Evolutionary conservation across 352 stramenopile species (phyloP), one percentile per base, ranked within the genome.

Genomic region (Hyaloperonospora brassicae): DNA sequence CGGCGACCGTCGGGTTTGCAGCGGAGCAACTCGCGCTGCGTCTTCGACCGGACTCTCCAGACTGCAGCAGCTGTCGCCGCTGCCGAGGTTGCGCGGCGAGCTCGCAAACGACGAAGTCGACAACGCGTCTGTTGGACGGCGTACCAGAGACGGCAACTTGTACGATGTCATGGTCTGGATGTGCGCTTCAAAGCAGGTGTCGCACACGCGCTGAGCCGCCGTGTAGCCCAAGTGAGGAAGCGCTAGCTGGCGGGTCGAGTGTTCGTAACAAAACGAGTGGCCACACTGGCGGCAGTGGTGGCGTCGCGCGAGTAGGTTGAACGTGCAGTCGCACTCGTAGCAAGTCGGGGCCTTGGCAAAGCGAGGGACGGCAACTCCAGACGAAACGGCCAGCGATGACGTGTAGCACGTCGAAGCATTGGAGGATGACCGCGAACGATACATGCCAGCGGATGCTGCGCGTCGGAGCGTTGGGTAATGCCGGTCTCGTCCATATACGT

Each of bases 211-310:
- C 63, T 90, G 77, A 17, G 74, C 72, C 43, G 87, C 69, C 52
- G 65, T 68, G 61, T 92, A 92, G 30, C 84, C 84, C 25, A 89
- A 67, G 10, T 70, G 70, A 34, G 78, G 67, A 21, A 94, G 73
- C 38, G 68, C 61, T 52, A 91, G 48, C 52, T 82, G 80, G 10
- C 80, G 68, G 22, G 76, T 87, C 57, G 81, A 91, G 68, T 92
- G 82, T 52, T 91, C 81, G 43, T 76, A 89, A 67, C 84, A 94
- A 52, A 91, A 94, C 57, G 81, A 89, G 53, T 88, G 72, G 34
- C 81, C 81, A 54, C 84, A 94, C 59, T 73, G 76, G 36, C 84
- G 84, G 52, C 84, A 94, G 60, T 94, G 82, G 61, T 94, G 84
- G 24, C 84, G 84, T 35, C 83, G 76, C 44, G 68, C 70, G 14